Evolutionary conservation across 306 rosid genomes (phyloP).

Genomic region (Lithocarpus polystachyus): DNA sequence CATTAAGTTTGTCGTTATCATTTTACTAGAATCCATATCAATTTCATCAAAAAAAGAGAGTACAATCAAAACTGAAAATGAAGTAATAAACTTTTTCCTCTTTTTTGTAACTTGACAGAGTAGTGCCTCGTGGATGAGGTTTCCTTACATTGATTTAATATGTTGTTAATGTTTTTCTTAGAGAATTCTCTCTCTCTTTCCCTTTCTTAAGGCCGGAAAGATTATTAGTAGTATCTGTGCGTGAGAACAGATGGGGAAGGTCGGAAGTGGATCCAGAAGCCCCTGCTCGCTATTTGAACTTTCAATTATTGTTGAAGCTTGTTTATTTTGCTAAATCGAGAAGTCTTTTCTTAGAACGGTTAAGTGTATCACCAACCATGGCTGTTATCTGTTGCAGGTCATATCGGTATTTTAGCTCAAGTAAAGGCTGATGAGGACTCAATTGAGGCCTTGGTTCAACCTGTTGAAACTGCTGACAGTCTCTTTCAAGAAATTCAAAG

Average conservation of each 20-base stretch:
- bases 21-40: background rate
- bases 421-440: slow-evolving; percentile 67
- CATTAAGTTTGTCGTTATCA: background rate
- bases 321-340: background rate
- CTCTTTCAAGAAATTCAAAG: slow-evolving; percentile 61
- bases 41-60: background rate
- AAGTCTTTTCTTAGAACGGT: background rate
- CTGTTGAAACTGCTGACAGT: slow-evolving; percentile 67
- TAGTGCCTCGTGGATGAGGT: background rate
- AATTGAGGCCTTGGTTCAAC: slow-evolving; percentile 63
- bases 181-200: too few species aligned
- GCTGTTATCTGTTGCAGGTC: slow-evolving; percentile 40
- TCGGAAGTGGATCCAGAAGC: too few species aligned
- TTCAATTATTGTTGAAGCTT: background rate
- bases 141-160: background rate
- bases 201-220: too few species aligned
- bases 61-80: background rate
- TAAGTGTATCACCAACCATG: background rate
- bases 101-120: background rate
- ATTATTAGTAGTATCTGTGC: too few species aligned
- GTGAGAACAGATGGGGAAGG: too few species aligned
- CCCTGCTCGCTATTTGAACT: background rate
- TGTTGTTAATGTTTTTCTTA: background rate
- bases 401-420: slow-evolving; percentile 74
- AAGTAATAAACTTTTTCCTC: background rate